Base-by-base conservation (phyloP, 2,329 filamentous ascomycete genomes). In the Sporothrix globosa region DNA sequence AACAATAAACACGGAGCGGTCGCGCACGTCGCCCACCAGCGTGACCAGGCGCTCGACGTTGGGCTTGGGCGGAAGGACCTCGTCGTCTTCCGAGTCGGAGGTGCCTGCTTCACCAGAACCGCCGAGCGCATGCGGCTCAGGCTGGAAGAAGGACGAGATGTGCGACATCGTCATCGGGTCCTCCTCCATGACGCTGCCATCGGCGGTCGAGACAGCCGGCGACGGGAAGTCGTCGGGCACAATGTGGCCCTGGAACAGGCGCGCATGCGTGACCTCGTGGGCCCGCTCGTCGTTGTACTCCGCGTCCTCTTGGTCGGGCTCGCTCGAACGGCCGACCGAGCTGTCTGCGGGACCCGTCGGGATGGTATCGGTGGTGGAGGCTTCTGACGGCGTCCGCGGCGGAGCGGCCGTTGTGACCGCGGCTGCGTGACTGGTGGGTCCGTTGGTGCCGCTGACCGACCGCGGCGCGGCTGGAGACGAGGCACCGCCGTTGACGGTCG, bases 41-140 rank as follows among this genome's bases (percentile, higher is more conserved):
- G 96, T 99, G 76, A 99, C 96, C 83, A 95, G 97, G 77, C 94
- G 93, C 82, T 99, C 96, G 27, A 95, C 85, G 72, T 91, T 90
- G 13, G 91, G 88, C 75, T 95, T 89, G 76, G 91, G 88, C 13
- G 68, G 63, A 21, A 46, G 52, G 24, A 44, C 89, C 75, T 96
- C 93, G 76, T 99, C 96, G 80, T 98, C 96, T 73, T 97, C 95
- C 74, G 97, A 96, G 14, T 92, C 94, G 30, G 89, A 91, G 50
- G 87, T 91, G n/a, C 86, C 90, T 11, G 90, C 93, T 77, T 98
- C 95, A 50, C 90, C 91, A 1, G 92, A 92, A 65, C 94, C 93
- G 56, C 94, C 94, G 0, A 97, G 85, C 3, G 90, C 90, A 76
- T 92, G 87, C 13, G 85, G 84, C 75, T 91, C 88, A 1, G 86